Evolutionary conservation across 2,329 filamentous ascomycete genomes (phyloP).

Genomic region (Aschersonia sp.): DNA sequence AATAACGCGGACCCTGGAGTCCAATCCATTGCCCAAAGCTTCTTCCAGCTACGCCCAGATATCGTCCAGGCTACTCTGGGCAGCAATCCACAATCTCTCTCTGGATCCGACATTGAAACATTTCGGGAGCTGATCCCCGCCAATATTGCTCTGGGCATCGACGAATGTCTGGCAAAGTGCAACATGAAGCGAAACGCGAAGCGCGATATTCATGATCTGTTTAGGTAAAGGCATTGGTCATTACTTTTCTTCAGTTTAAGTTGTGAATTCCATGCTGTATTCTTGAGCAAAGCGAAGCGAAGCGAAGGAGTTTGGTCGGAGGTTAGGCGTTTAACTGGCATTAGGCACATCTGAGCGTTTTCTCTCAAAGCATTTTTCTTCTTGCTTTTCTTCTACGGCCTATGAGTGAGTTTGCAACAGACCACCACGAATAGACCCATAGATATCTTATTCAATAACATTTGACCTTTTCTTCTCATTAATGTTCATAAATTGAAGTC

Average conservation of each 20-base stretch:
- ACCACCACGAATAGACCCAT: no score
- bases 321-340: no score
- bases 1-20: conserved; percentile 30
- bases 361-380: no score
- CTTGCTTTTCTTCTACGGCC: no score
- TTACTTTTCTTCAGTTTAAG: background rate
- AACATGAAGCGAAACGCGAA: conserved; percentile 21
- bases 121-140: conserved; percentile 27
- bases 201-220: conserved; percentile 11
- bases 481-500: no score
- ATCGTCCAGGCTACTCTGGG: conserved; percentile 23
- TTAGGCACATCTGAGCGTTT: no score
- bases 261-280: background rate
- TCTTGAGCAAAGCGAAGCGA: background rate
- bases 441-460: no score
- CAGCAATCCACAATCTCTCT: conserved; percentile 15
- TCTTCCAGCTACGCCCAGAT: conserved; percentile 26
- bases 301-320: background rate
- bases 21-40: conserved; percentile 29
- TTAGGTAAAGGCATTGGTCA: background rate
- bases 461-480: no score
- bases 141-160: conserved; percentile 35
- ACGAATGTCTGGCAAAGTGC: conserved; percentile 34
- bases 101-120: conserved; percentile 23
- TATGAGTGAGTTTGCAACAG: no score